Conservation (phyloP, 2,329 filamentous ascomycete species). For the Alternaria alternata region DNA sequence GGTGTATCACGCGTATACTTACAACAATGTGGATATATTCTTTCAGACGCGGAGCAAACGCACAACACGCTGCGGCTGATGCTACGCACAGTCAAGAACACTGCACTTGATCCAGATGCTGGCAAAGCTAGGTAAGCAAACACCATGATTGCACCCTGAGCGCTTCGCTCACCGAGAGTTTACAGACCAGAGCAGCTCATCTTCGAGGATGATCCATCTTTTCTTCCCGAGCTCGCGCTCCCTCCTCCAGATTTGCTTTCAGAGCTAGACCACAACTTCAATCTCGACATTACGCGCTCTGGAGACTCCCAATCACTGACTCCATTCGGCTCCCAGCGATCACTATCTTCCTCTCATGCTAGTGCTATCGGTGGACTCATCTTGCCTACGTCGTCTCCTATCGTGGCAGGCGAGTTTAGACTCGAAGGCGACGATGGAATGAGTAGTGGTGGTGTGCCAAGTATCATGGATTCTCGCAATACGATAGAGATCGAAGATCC, state of each 20-base stretch:
- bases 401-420: slow-evolving; percentile 50
- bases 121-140: slow-evolving; percentile 72
- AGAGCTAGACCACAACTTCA: slow-evolving; percentile 51
- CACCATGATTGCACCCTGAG: not conserved
- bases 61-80: slow-evolving; percentile 76
- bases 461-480: slow-evolving; percentile 50
- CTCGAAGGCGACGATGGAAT: slow-evolving; percentile 54
- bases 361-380: slow-evolving; percentile 47
- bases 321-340: slow-evolving; percentile 41
- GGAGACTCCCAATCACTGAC: slow-evolving; percentile 51
- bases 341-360: slow-evolving; percentile 29
- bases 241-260: slow-evolving; percentile 65
- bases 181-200: slow-evolving; percentile 76
- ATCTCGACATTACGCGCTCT: slow-evolving; percentile 45
- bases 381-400: slow-evolving; percentile 60
- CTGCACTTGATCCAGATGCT: slow-evolving; percentile 73
- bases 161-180: slow-evolving; percentile 10
- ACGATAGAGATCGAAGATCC: slow-evolving; percentile 56
- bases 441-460: slow-evolving; percentile 43
- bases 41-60: slow-evolving; percentile 79
- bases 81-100: slow-evolving; percentile 64
- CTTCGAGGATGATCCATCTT: slow-evolving; percentile 82
- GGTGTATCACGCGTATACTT: slow-evolving; percentile 85
- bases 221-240: slow-evolving; percentile 72
- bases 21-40: slow-evolving; percentile 86